Conservation (phyloP, 768 basidiomycete genomes). For the Rhizopogon roseolus region DNA sequence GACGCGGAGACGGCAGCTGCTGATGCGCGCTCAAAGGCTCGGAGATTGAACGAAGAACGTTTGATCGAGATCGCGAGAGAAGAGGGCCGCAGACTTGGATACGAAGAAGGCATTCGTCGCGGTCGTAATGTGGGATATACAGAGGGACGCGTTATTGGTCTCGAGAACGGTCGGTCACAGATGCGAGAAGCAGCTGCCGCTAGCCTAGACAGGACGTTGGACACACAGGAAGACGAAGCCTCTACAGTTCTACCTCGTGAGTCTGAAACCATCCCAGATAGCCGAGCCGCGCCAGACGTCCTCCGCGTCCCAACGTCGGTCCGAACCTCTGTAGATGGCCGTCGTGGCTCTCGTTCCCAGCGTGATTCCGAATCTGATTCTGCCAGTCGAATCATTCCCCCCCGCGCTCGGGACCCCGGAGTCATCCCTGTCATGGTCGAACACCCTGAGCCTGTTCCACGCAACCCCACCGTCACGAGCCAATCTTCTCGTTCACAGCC, state of each 20-base stretch:
- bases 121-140: conserved; percentile 25
- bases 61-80: conserved; percentile 47
- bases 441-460: conserved; percentile 7
- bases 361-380: conserved; percentile 11
- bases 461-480: conserved; percentile 9
- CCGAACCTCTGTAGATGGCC: conserved; percentile 14
- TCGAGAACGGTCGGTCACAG: conserved; percentile 10
- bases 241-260: conserved; percentile 12
- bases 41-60: conserved; percentile 42
- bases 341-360: conserved; percentile 15
- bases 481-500: conserved; percentile 11
- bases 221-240: conserved; percentile 8
- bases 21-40: conserved; percentile 39
- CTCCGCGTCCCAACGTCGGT: conserved; percentile 16
- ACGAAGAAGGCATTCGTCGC: conserved; percentile 42
- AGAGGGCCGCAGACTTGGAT: conserved; percentile 49
- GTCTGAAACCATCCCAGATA: conserved; percentile 8
- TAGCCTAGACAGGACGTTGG: conserved; percentile 21
- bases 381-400: conserved; percentile 6
- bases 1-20: conserved; percentile 45
- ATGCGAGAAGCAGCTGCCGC: conserved; percentile 15
- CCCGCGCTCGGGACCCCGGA: conserved; percentile 9
- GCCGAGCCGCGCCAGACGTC: conserved; percentile 19
- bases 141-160: conserved; percentile 17
- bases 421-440: conserved; percentile 9